A percentile compares a stretch with the other conserved stretches of the same genome.
These are phyloP conservation scores for Beauveria caledonica DNA, from an alignment of 2,329 filamentous ascomycete genomes.

Conservation along the genomic window DNA sequence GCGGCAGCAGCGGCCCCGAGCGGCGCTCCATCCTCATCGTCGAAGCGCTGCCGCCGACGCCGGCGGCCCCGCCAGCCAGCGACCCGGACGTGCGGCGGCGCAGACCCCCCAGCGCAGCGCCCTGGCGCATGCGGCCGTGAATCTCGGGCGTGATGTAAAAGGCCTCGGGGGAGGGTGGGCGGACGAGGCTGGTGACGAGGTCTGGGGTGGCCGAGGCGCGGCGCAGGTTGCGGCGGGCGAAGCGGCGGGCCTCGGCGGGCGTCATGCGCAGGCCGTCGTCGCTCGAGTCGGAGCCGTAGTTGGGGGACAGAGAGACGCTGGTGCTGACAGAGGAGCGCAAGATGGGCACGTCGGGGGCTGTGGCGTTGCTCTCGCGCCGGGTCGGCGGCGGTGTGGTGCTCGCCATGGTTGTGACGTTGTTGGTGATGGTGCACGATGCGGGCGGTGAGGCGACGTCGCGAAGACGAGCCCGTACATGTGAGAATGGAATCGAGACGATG, in stretches of 20 bases:
- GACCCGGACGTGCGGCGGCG: conserved; percentile 13
- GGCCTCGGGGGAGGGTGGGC: conserved; percentile 29
- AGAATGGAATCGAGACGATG: neutral
- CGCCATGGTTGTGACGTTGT: neutral
- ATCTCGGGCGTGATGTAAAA: conserved; percentile 23
- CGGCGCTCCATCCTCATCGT: conserved; percentile 21
- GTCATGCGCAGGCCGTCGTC: conserved; percentile 28
- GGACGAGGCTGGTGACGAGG: conserved; percentile 31
- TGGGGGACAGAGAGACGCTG: neutral
- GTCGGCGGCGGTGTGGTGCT: conserved; percentile 11
- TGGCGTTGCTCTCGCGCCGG: conserved; percentile 11
- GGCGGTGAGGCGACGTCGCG: neutral
- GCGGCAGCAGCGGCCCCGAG: conserved; percentile 27
- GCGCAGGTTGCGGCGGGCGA: conserved; percentile 28
- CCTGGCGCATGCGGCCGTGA: conserved; percentile 18
- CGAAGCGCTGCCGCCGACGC: conserved; percentile 8
- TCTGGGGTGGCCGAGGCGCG: conserved; percentile 30
- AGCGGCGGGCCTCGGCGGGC: conserved; percentile 27
- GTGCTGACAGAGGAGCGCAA: conserved; percentile 2
- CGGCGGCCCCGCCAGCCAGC: conserved; percentile 5
- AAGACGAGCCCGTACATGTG: neutral
- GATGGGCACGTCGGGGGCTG: conserved; percentile 8
- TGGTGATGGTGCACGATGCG: conserved; percentile 24
- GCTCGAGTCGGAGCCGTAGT: conserved; percentile 26
- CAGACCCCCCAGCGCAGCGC: conserved; percentile 14